These are phyloP conservation scores for Plasmodium knowlesi DNA, from an alignment of 169 alveolate species.

Conservation along the genomic window DNA sequence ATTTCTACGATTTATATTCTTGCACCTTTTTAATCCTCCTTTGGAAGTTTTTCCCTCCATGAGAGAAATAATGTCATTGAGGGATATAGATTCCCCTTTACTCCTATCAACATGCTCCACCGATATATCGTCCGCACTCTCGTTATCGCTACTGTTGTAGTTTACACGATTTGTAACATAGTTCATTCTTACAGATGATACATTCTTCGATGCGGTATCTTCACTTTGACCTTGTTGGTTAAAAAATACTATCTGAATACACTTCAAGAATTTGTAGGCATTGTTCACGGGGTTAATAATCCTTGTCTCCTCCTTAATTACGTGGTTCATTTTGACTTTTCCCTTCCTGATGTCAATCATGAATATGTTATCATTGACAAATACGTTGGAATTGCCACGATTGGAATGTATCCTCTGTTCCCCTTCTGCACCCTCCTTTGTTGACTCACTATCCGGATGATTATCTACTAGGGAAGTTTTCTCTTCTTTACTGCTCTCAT, in stretches of 20 bases:
- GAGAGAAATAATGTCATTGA: background rate
- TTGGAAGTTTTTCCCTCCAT: background rate
- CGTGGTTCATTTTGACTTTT: constrained; percentile 19
- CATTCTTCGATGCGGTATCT: background rate
- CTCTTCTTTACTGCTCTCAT: background rate
- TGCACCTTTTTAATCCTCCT: background rate
- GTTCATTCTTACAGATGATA: background rate
- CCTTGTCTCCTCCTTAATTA: constrained; percentile 5
- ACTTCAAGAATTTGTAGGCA: constrained; percentile 36
- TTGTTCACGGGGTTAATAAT: constrained; percentile 43
- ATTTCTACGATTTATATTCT: background rate
- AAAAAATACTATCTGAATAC: constrained; percentile 51
- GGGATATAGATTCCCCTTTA: background rate
- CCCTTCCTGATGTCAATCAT: constrained; percentile 50
- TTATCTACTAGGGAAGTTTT: background rate
- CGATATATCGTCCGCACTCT: background rate
- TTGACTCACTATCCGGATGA: background rate
- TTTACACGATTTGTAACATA: background rate
- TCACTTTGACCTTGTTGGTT: background rate
- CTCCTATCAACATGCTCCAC: background rate
- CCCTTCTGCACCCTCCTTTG: background rate
- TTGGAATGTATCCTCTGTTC: background rate
- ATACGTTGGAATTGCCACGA: background rate
- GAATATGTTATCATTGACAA: constrained; percentile 26
- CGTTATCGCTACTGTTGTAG: background rate